Evolutionary conservation across 352 stramenopile species (phyloP).

Genomic region (Phytopythium sindhum): DNA sequence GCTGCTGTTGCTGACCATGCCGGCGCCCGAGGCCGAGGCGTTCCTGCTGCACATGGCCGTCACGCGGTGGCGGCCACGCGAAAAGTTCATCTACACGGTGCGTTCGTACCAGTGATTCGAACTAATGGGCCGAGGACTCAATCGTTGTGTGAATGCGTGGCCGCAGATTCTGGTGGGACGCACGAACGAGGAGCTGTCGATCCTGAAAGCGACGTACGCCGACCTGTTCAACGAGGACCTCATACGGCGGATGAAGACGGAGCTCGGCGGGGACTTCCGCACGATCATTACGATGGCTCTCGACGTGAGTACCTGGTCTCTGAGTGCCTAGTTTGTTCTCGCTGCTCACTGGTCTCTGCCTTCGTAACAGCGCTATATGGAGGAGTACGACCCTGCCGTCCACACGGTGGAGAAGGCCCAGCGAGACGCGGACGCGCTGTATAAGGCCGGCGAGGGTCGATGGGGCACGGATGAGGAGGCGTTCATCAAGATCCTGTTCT

Average conservation of each 20-base stretch:
- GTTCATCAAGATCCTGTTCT: constrained; percentile 60
- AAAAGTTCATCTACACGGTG: constrained; percentile 73
- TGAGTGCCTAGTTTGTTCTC: no score
- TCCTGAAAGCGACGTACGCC: constrained; percentile 75
- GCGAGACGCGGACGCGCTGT: constrained; percentile 53
- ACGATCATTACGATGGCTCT: constrained; percentile 61
- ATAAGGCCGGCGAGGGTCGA: constrained; percentile 66
- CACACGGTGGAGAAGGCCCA: constrained; percentile 60
- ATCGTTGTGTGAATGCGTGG: neutral
- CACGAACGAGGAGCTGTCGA: constrained; percentile 65
- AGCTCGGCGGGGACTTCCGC: constrained; percentile 67
- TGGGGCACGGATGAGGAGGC: constrained; percentile 72
- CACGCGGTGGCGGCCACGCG: constrained; percentile 44
- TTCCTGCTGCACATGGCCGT: constrained; percentile 61
- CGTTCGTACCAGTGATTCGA: neutral
- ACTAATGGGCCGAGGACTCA: neutral
- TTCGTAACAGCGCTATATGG: constrained; percentile 22
- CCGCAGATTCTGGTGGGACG: constrained; percentile 61
- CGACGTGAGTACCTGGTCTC: no score
- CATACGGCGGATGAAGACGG: constrained; percentile 53
- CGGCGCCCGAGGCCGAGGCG: constrained; percentile 61
- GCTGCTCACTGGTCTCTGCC: neutral
- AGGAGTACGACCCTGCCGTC: constrained; percentile 42
- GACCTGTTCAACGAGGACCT: constrained; percentile 76
- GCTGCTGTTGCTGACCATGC: constrained; percentile 55